Conservation (phyloP, 2,329 filamentous ascomycete species). For the Sporothrix pallida region DNA sequence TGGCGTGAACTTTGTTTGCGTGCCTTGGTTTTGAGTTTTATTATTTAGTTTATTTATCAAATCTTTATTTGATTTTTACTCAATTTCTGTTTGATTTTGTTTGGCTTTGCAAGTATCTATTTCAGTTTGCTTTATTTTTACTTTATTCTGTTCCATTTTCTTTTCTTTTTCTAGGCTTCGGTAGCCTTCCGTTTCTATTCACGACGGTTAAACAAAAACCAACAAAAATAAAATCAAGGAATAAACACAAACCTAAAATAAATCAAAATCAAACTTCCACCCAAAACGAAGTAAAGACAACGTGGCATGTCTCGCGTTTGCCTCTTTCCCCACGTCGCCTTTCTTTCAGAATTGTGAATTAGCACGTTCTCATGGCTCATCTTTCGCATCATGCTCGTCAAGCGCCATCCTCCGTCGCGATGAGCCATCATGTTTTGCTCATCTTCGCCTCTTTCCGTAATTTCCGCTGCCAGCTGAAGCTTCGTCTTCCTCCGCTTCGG, state of each 20-base stretch:
- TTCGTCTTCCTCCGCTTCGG: background rate
- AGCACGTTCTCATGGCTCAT: background rate
- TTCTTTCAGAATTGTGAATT: background rate
- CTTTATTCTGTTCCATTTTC: background rate
- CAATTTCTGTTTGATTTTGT: background rate
- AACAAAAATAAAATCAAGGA: background rate
- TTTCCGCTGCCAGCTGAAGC: background rate
- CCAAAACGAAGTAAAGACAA: background rate
- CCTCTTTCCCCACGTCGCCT: slow-evolving; percentile 15
- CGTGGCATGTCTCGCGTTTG: background rate
- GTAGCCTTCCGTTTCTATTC: background rate
- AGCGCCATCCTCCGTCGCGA: background rate
- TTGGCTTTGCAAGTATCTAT: background rate
- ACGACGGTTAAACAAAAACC: background rate
- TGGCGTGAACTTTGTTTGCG: too few relatives aligned
- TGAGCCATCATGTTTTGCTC: background rate
- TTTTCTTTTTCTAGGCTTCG: background rate
- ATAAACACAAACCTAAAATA: background rate
- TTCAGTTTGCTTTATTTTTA: background rate
- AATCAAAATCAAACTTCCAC: background rate
- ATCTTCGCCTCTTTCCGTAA: background rate
- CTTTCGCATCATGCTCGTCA: background rate
- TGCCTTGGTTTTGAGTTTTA: too few relatives aligned
- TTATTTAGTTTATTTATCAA: background rate
- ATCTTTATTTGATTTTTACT: background rate